Conservation (phyloP, 2,329 filamentous ascomycete genomes). For the Onygenales sp. region DNA sequence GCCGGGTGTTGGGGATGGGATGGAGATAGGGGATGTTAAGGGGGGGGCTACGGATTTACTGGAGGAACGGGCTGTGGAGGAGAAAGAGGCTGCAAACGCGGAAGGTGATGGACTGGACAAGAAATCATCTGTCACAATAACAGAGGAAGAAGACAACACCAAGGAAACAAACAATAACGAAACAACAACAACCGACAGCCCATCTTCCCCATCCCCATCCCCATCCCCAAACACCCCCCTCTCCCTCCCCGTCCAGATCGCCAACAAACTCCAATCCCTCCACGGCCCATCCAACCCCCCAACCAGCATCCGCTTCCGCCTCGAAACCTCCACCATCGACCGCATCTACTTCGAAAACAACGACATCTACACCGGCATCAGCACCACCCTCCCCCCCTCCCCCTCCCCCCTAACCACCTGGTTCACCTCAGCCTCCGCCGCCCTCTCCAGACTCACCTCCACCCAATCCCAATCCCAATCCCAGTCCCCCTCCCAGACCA, state of each 20-base stretch:
- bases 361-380: constrained; percentile 14
- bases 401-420: constrained; percentile 14
- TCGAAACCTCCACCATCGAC: constrained; percentile 16
- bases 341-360: constrained; percentile 17
- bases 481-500: no score
- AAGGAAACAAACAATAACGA: not conserved
- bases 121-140: not conserved
- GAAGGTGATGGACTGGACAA: not conserved
- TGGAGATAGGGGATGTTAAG: not conserved
- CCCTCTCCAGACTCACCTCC: constrained; percentile 3
- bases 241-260: constrained; percentile 12
- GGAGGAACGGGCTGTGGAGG: not conserved
- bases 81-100: not conserved
- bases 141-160: not conserved
- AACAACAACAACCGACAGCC: no score
- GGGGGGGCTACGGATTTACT: not conserved
- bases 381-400: constrained; percentile 5
- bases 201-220: not conserved
- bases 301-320: constrained; percentile 19
- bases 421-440: constrained; percentile 19
- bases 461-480: no score
- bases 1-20: constrained; percentile 11
- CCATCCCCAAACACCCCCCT: not conserved
- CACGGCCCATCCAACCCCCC: constrained; percentile 13
- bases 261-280: constrained; percentile 13